A percentile compares a stretch with the other conserved stretches of the same genome.
Evolutionary conservation across 768 basidiomycete species (phyloP).

Genomic region (Trametes villosa): DNA sequence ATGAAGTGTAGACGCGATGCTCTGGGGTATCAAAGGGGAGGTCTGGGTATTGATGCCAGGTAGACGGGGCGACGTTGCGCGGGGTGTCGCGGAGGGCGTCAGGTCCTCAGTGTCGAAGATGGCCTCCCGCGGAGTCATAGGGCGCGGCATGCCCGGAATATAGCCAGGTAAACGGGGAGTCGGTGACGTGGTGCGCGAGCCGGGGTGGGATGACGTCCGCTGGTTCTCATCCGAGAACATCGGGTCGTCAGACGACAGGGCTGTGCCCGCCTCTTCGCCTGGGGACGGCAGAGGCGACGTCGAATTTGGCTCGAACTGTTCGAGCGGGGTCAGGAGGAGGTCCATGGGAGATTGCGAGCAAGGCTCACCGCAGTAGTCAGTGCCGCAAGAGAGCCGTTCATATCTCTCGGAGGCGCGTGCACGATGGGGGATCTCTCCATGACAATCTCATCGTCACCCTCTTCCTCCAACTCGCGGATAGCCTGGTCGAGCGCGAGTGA

Average conservation of each 20-base stretch:
- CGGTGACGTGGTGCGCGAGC: constrained; percentile 55
- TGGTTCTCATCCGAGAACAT: constrained; percentile 52
- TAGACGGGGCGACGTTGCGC: constrained; percentile 69
- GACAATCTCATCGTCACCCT: constrained; percentile 65
- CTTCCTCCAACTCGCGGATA: constrained; percentile 78
- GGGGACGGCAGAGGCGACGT: constrained; percentile 26
- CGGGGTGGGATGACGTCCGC: constrained; percentile 57
- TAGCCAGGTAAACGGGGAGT: constrained; percentile 74
- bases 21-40: constrained; percentile 42
- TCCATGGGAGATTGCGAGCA: constrained; percentile 20
- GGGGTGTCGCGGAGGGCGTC: constrained; percentile 73
- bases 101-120: constrained; percentile 71
- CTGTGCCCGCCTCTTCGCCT: constrained; percentile 63
- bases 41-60: constrained; percentile 36
- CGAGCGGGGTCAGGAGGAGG: neutral
- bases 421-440: constrained; percentile 60
- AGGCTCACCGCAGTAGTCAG: constrained; percentile 22
- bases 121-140: constrained; percentile 84
- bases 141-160: constrained; percentile 88
- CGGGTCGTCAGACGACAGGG: constrained; percentile 68
- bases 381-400: constrained; percentile 13
- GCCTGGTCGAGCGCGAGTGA: constrained; percentile 77
- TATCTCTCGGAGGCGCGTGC: constrained; percentile 21
- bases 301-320: constrained; percentile 25
- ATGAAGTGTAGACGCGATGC: constrained; percentile 42